Evolutionary conservation across 257 asterid genomes (phyloP), one percentile per base, ranked within the genome.

Genomic region (Salvia miltiorrhiza): DNA sequence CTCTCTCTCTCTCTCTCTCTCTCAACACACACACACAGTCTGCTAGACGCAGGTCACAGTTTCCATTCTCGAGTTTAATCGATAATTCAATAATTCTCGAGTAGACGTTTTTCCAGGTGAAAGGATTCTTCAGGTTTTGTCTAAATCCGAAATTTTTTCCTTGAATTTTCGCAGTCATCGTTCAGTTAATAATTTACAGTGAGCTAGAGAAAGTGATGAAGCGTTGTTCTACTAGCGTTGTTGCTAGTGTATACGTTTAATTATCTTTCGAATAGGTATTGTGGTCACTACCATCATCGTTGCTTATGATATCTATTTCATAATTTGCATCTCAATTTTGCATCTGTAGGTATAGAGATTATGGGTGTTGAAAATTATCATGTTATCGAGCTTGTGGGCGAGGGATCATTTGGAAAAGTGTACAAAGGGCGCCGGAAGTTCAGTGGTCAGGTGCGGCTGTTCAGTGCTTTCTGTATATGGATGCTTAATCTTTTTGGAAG

Each of bases 321-420:
- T 43, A 17, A 17, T 67, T 55, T 43, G 33, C 13, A 7, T 33
- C 63, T 53, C 61, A 32, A 58, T 64, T 73, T 10, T 55, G 35
- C 43, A 66, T 73, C 54, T 40, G 44, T 23, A 55, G 75, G 70
- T 69, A 45, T 28, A 53, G 52, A 48, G 57, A 82, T 44, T 28
- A 93, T 93, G 99, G 92, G 93, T 6, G 90, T 94, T 12, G 97
- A 94, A 44, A 75, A 83, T 70, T 94, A 94, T 73, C 97, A 91
- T 55, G 99, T 94, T 30, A 91, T 87, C 53, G 97, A 91, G 86
- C 94, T 91, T 7, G 99, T 89, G 6, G 99, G 99, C 1, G 99
- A 91, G 80, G 98, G 99, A n/a, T 94, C 97, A 9, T 94, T 94
- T 11, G 99, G 98, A 45, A 91, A 91, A 76, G 99, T 94, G 47